These are phyloP conservation scores for Naganishia albida DNA, from an alignment of 1,284 basidiomycete genomes.

Conservation along the genomic window DNA sequence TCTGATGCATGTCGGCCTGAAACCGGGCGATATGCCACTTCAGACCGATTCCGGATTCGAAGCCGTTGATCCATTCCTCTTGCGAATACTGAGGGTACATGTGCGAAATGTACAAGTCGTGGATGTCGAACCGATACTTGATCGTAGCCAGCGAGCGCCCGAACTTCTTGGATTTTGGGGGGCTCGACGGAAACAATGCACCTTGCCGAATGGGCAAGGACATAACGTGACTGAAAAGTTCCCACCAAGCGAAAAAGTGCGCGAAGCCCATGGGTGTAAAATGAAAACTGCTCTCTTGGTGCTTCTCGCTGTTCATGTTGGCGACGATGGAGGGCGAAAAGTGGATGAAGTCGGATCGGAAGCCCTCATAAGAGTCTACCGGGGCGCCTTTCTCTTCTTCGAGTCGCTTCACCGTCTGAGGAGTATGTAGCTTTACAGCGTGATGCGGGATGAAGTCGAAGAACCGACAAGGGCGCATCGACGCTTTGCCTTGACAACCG, in stretches of 20 bases:
- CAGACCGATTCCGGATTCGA: constrained; percentile 69
- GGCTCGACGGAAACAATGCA: constrained; percentile 69
- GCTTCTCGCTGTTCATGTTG: constrained; percentile 63
- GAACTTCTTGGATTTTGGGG: constrained; percentile 81
- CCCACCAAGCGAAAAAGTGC: constrained; percentile 93
- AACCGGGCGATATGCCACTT: constrained; percentile 81
- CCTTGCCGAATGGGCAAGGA: constrained; percentile 87
- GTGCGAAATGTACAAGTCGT: constrained; percentile 81
- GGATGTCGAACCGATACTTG: constrained; percentile 83
- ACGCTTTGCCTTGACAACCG: constrained; percentile 64
- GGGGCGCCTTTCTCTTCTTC: constrained; percentile 58
- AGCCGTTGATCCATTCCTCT: constrained; percentile 74
- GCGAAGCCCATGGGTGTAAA: constrained; percentile 82
- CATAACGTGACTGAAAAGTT: constrained; percentile 75
- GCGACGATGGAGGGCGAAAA: constrained; percentile 70
- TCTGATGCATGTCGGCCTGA: constrained; percentile 88
- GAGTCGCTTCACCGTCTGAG: constrained; percentile 51
- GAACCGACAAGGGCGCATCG: constrained; percentile 76
- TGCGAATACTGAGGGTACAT: constrained; percentile 78
- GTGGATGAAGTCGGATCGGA: constrained; percentile 93
- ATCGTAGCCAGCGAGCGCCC: constrained; percentile 85
- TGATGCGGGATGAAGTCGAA: constrained; percentile 85
- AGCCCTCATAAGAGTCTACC: constrained; percentile 79
- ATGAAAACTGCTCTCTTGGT: constrained; percentile 70
- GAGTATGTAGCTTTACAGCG: constrained; percentile 67